Conservation (phyloP, 352 stramenopile species). For the Peronospora destructor region DNA sequence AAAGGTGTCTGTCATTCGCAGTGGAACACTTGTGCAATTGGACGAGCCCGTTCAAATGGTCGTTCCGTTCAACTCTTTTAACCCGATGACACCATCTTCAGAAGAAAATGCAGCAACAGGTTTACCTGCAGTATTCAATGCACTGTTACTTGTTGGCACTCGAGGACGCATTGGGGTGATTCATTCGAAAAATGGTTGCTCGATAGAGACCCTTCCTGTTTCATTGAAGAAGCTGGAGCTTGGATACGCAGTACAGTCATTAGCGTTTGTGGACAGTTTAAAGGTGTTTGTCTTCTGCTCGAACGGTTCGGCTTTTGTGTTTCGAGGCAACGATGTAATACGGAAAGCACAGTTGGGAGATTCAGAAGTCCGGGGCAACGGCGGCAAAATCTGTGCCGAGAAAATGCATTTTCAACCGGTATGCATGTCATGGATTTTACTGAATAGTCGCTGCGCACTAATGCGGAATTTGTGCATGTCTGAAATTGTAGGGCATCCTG, state of each 20-base stretch:
- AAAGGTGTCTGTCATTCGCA: slow-evolving; percentile 16
- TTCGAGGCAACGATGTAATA: slow-evolving; percentile 14
- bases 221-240: slow-evolving; percentile 15
- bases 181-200: slow-evolving; percentile 1
- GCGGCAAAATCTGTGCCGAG: slow-evolving; percentile 3
- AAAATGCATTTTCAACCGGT: slow-evolving; percentile 33
- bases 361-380: not conserved
- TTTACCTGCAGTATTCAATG: slow-evolving; percentile 2
- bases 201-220: slow-evolving; percentile 6
- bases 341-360: not conserved
- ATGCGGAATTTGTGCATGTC: slow-evolving; percentile 2
- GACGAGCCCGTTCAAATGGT: slow-evolving; percentile 33
- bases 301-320: slow-evolving; percentile 22
- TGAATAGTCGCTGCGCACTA: not conserved
- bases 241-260: slow-evolving; percentile 18
- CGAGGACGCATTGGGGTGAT: slow-evolving; percentile 15
- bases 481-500: slow-evolving; percentile 25
- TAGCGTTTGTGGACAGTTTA: slow-evolving; percentile 26
- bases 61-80: slow-evolving; percentile 17
- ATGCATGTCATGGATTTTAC: slow-evolving; percentile 2
- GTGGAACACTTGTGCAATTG: slow-evolving; percentile 19
- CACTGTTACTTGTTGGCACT: slow-evolving; percentile 22
- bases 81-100: not conserved
- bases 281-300: slow-evolving; percentile 32
- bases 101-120: not conserved